Percentiles rank a stretch among this genome's conserved stretches.
phyloP scores from a whole-genome alignment of 2,329 filamentous ascomycete genomes.

The Stachybotrys chlorohalonatus region DNA sequence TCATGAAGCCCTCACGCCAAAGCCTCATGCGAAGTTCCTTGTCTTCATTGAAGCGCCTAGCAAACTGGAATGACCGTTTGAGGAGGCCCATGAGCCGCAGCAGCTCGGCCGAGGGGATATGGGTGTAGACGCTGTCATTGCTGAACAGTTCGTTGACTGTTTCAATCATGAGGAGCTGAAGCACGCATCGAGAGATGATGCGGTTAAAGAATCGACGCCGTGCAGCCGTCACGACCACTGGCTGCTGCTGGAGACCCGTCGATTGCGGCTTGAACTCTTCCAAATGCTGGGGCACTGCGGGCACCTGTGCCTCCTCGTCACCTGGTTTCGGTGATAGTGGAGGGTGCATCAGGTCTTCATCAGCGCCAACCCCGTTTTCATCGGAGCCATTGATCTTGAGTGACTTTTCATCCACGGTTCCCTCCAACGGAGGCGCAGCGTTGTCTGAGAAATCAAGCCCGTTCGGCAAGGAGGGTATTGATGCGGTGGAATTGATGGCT shows the following conservation, averaged over 20 bases:
- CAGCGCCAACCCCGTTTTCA: slow-evolving; percentile 21
- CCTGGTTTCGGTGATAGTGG: slow-evolving; percentile 16
- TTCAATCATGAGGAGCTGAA: slow-evolving; percentile 98
- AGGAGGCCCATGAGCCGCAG: slow-evolving; percentile 87
- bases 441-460: slow-evolving; percentile 37
- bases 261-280: slow-evolving; percentile 78
- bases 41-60: slow-evolving; percentile 94
- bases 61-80: slow-evolving; percentile 95
- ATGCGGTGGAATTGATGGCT: slow-evolving; percentile 43
- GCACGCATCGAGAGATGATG: slow-evolving; percentile 96
- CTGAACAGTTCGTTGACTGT: slow-evolving; percentile 98
- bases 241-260: slow-evolving; percentile 71
- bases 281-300: slow-evolving; percentile 37
- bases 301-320: slow-evolving; percentile 24
- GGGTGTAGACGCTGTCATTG: slow-evolving; percentile 86
- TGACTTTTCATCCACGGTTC: slow-evolving; percentile 41
- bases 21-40: slow-evolving; percentile 90
- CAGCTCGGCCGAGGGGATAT: slow-evolving; percentile 85
- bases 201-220: slow-evolving; percentile 95
- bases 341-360: slow-evolving; percentile 21
- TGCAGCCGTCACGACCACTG: slow-evolving; percentile 84
- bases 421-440: slow-evolving; percentile 29
- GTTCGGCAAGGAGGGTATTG: slow-evolving; percentile 42
- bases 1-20: slow-evolving; percentile 99
- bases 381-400: slow-evolving; percentile 51